Evolutionary conservation across 148 eudicot genomes (phyloP).

Genomic region (Pharnaceum exiguum): DNA sequence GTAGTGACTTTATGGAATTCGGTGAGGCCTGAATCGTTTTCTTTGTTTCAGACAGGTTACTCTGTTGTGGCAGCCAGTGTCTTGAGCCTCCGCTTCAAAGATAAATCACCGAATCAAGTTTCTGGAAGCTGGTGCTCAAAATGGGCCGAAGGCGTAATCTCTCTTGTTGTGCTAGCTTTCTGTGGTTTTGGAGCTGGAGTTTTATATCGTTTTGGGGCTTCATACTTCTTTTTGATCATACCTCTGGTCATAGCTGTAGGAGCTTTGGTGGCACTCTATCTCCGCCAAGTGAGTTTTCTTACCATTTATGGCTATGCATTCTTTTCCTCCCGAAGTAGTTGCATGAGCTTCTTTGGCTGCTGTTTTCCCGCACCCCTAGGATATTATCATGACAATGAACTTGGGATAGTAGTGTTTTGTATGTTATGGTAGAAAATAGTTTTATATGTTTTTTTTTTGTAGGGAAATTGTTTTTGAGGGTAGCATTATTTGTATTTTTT

Average conservation of each 20-base stretch:
- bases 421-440: too few relatives aligned
- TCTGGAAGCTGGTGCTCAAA: slow-evolving; percentile 44
- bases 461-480: too few relatives aligned
- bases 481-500: not conserved
- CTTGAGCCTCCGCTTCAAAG: slow-evolving; percentile 75
- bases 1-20: slow-evolving; percentile 3
- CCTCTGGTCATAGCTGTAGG: slow-evolving; percentile 47
- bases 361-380: too few relatives aligned
- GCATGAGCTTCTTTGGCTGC: not conserved
- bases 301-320: not conserved
- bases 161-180: slow-evolving; percentile 50
- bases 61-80: slow-evolving; percentile 97
- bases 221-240: slow-evolving; percentile 47
- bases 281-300: slow-evolving; percentile 66
- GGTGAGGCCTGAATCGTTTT: slow-evolving; percentile 2
- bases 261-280: slow-evolving; percentile 51
- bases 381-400: too few relatives aligned
- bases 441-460: too few relatives aligned
- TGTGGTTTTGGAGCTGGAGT: slow-evolving; percentile 85
- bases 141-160: slow-evolving; percentile 73
- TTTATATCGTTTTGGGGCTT: slow-evolving; percentile 60
- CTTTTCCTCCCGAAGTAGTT: not conserved
- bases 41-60: slow-evolving; percentile 82
- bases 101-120: slow-evolving; percentile 39
- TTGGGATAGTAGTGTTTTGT: too few relatives aligned